Conservation (phyloP, 495 filamentous ascomycete genomes). For the Hypoxylon cercidicola region DNA sequence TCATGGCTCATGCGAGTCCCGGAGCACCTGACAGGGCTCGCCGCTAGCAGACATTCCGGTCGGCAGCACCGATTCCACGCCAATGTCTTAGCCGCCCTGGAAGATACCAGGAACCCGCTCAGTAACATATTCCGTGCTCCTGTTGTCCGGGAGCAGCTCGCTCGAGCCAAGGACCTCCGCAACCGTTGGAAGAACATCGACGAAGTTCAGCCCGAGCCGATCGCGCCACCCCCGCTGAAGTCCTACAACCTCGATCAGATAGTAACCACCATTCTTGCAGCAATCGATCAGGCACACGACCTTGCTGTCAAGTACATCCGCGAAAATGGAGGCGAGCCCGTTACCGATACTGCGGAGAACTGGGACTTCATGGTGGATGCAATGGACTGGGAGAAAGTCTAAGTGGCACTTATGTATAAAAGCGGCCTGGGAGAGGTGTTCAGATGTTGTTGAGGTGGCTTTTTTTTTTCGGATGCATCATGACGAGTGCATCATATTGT, state of each 20-base stretch:
- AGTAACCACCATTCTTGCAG: conserved; percentile 54
- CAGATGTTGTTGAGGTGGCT: neutral
- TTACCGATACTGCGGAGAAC: conserved; percentile 49
- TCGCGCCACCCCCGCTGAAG: conserved; percentile 54
- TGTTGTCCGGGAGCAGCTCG: conserved; percentile 59
- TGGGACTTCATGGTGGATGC: conserved; percentile 73
- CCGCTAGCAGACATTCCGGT: conserved; percentile 13
- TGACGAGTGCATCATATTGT: neutral
- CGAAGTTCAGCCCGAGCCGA: conserved; percentile 45
- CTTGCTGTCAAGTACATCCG: conserved; percentile 47
- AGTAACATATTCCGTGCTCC: conserved; percentile 60
- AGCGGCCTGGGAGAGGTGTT: neutral
- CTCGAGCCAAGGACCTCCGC: conserved; percentile 69
- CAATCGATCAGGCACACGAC: conserved; percentile 51
- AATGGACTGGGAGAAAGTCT: conserved; percentile 73
- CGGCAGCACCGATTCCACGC: conserved; percentile 68
- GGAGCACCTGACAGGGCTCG: neutral
- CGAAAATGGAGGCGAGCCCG: conserved; percentile 45
- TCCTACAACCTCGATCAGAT: conserved; percentile 67
- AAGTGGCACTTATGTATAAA: conserved; percentile 2
- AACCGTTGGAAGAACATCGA: conserved; percentile 75
- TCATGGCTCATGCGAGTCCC: neutral
- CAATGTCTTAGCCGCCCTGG: conserved; percentile 68
- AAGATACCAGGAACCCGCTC: conserved; percentile 61
- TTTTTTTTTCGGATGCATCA: neutral